Percentiles rank a stretch among this genome's conserved stretches.
Conservation (phyloP, 208 protist genomes). For the Acanthamoeba lenticulata region DNA sequence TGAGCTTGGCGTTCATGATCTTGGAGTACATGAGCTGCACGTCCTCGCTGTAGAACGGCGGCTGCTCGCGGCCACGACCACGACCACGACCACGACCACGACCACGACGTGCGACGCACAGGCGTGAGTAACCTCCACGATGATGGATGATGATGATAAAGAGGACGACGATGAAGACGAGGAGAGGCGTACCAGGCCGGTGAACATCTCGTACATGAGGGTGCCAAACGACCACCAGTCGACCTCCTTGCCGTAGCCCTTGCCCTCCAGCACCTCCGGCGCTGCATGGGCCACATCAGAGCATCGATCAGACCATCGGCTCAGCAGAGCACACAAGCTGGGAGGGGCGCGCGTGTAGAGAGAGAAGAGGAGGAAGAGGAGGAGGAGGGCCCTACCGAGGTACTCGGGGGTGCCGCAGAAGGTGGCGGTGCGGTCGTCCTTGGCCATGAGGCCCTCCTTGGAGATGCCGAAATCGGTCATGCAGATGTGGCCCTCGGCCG, state of each 20-base stretch:
- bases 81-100: too few relatives aligned
- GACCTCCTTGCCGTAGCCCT: slow-evolving; percentile 86
- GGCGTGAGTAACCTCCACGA: background rate
- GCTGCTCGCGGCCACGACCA: background rate
- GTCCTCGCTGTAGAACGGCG: slow-evolving; percentile 81
- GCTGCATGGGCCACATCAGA: slow-evolving; percentile 52
- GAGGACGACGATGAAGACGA: background rate
- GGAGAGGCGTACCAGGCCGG: slow-evolving; percentile 74
- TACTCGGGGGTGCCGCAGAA: slow-evolving; percentile 91
- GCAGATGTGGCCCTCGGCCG: slow-evolving; percentile 77
- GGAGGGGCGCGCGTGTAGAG: background rate
- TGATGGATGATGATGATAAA: background rate
- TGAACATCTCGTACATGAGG: slow-evolving; percentile 90
- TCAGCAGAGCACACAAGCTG: too few relatives aligned
- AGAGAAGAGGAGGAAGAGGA: background rate
- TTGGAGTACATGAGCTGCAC: slow-evolving; percentile 82
- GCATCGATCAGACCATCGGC: too few relatives aligned
- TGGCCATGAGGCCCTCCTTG: slow-evolving; percentile 77
- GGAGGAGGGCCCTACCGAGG: slow-evolving; percentile 56
- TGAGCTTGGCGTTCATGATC: slow-evolving; percentile 77
- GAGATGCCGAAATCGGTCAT: slow-evolving; percentile 89
- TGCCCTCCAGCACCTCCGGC: slow-evolving; percentile 83
- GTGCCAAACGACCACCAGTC: slow-evolving; percentile 91
- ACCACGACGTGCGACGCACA: background rate
- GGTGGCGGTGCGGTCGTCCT: slow-evolving; percentile 79